Base-by-base conservation (phyloP, 2,329 filamentous ascomycete species). In the Pestalotiopsis sp. region DNA sequence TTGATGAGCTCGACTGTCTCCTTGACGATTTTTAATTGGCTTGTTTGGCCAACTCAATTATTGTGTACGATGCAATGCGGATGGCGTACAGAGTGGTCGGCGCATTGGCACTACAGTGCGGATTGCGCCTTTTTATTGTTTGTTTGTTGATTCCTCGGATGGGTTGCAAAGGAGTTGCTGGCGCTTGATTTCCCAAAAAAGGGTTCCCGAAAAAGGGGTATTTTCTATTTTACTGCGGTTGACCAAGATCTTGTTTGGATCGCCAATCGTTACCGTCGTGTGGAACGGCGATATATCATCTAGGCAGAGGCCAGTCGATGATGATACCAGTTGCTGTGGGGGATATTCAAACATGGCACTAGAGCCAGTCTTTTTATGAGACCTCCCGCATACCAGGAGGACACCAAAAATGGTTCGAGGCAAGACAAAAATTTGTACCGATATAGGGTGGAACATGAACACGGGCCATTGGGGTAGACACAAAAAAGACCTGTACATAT, bases 1-100 rank as follows among this genome's bases (percentile, higher is more conserved):
- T 98, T 63, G 94, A 97, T 61, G 96, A 99, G 84, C 90, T 98
- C 27, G 95, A 98, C 77, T 90, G 92, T 74, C 88, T 98, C 78
- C 89, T 98, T 75, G 91, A 93, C 77, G 91, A 89, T 73, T 93
- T 90, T 79, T 94, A 82, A 86, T 70, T 31, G 56, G 64, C 49
- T 41, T 14, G 57, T 1, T 12, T 36, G 9, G 23, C 6, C 25
- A 49, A 4, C 38, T 23, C n/a, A 70, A 20, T n/a, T 17, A 59
- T 4, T 67, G 20, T 69, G 68, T 69, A 69, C 56, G 56, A 67
- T 60, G 27, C 41, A 23, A 27, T 12, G 31, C 12, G 36, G 25
- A 20, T 25, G 38, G 31, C 31, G 59, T 62, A n/a, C 17, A n/a
- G 62, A 36, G 12, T 49, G 36, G 12, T 23, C 4, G 25, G 25